Conservation (phyloP, 805 yeast genomes). For the Crinitomyces ghanaensis region DNA sequence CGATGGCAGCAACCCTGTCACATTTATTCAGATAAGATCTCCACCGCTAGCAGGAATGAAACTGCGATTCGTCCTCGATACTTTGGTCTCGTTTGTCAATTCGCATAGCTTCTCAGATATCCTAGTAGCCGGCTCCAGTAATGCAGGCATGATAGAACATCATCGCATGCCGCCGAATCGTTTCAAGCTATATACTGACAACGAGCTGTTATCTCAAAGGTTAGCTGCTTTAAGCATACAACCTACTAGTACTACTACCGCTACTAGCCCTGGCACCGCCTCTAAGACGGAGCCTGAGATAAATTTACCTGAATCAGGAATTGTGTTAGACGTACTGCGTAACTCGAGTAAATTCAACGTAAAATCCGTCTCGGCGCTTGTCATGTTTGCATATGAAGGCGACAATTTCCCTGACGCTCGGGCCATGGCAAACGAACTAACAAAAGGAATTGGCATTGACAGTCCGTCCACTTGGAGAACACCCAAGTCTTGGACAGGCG, state of each 20-base stretch:
- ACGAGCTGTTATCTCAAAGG: conserved; percentile 7
- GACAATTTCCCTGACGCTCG: conserved; percentile 72
- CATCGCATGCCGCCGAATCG: neutral
- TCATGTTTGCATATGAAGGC: conserved; percentile 73
- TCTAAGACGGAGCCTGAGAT: conserved; percentile 5
- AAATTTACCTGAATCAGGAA: conserved; percentile 26
- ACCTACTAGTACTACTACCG: neutral
- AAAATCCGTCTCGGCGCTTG: conserved; percentile 19
- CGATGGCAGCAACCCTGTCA: conserved; percentile 27
- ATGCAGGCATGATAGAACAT: conserved; percentile 37
- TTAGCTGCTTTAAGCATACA: conserved; percentile 6
- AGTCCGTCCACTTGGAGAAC: conserved; percentile 28
- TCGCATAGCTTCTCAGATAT: conserved; percentile 34
- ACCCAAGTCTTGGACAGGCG: conserved; percentile 78
- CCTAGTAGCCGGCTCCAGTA: conserved; percentile 59
- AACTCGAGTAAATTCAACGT: neutral
- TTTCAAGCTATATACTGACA: conserved; percentile 10
- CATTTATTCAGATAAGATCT: conserved; percentile 70
- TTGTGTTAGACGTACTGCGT: conserved; percentile 19
- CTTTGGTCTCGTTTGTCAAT: conserved; percentile 39
- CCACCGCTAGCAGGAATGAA: conserved; percentile 66
- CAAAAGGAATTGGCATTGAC: conserved; percentile 20
- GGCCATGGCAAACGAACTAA: conserved; percentile 32
- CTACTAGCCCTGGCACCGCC: conserved; percentile 1
- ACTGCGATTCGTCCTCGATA: conserved; percentile 38